phyloP scores from a whole-genome alignment of 495 filamentous ascomycete species.

The Aspergillus incahuasiensis region DNA sequence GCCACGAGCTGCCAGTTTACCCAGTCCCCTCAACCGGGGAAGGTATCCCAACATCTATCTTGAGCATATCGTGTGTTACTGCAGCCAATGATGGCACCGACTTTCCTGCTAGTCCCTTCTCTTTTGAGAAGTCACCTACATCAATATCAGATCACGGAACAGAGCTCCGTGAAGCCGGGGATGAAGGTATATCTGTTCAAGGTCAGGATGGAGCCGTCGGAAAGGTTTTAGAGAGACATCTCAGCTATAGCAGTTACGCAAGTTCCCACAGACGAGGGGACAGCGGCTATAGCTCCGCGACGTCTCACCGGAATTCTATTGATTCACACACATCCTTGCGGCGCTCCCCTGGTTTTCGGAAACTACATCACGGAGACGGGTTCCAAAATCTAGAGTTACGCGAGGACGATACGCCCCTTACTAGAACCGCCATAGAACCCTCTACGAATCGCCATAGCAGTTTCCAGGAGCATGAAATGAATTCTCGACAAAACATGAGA shows the following conservation, averaged over 20 bases:
- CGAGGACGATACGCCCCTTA: neutral
- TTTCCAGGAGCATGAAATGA: slow-evolving; percentile 16
- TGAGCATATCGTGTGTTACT: slow-evolving; percentile 20
- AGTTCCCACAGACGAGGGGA: slow-evolving; percentile 34
- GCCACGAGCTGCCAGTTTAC: neutral
- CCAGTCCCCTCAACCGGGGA: neutral
- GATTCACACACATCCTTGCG: slow-evolving; percentile 27
- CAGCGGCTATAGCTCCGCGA: slow-evolving; percentile 42
- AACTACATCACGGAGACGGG: slow-evolving; percentile 8
- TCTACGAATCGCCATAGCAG: slow-evolving; percentile 21
- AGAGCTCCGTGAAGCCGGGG: slow-evolving; percentile 20
- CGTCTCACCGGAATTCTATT: slow-evolving; percentile 27
- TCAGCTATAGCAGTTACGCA: slow-evolving; percentile 11
- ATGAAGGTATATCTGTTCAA: slow-evolving; percentile 29
- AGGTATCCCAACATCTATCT: neutral
- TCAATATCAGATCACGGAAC: slow-evolving; percentile 8
- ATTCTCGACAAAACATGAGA: neutral
- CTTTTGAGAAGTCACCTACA: slow-evolving; percentile 35
- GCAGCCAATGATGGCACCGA: slow-evolving; percentile 24
- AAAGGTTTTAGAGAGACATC: neutral
- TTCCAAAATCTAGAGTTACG: slow-evolving; percentile 12
- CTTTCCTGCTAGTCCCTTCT: slow-evolving; percentile 33
- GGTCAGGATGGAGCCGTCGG: slow-evolving; percentile 15
- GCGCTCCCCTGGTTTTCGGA: slow-evolving; percentile 7
- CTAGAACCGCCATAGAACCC: slow-evolving; percentile 1